Percentiles rank a stretch among this genome's conserved stretches.
Evolutionary conservation across 2,329 filamentous ascomycete genomes (phyloP).

Genomic region (Calonectria pseudoreteaudii): DNA sequence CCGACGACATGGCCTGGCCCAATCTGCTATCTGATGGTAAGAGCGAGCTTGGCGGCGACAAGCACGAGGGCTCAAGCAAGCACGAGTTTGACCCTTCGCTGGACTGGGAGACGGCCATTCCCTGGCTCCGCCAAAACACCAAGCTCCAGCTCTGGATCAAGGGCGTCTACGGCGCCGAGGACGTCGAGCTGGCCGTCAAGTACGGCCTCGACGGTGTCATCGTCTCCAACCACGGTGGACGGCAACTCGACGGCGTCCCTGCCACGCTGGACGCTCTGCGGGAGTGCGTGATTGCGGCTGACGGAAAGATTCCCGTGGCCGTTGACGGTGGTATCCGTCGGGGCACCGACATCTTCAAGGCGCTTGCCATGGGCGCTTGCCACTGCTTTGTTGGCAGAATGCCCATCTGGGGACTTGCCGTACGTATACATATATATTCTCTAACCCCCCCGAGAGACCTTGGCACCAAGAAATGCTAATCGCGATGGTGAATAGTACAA

Average conservation of each 20-base stretch:
- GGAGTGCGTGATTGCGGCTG: constrained; percentile 71
- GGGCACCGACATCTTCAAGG: constrained; percentile 48
- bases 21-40: constrained; percentile 49
- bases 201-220: constrained; percentile 46
- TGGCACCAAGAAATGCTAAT: not conserved
- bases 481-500: constrained; percentile 32
- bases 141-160: constrained; percentile 58
- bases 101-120: constrained; percentile 73
- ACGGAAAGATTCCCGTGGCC: constrained; percentile 68
- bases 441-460: not conserved
- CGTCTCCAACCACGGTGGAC: constrained; percentile 37
- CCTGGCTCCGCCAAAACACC: constrained; percentile 66
- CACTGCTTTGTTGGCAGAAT: constrained; percentile 41
- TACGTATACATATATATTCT: constrained; percentile 28
- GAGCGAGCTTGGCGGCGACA: constrained; percentile 32
- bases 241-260: constrained; percentile 56
- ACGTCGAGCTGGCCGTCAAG: constrained; percentile 44
- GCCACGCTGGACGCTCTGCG: constrained; percentile 69
- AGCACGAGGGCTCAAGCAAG: constrained; percentile 18
- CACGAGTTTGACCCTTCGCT: constrained; percentile 46
- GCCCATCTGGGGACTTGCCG: constrained; percentile 52
- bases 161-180: constrained; percentile 48
- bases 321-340: constrained; percentile 48
- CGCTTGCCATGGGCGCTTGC: constrained; percentile 45
- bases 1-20: constrained; percentile 56